phyloP scores from a whole-genome alignment of 2,329 filamentous ascomycete genomes.

The Amauroascus niger region DNA sequence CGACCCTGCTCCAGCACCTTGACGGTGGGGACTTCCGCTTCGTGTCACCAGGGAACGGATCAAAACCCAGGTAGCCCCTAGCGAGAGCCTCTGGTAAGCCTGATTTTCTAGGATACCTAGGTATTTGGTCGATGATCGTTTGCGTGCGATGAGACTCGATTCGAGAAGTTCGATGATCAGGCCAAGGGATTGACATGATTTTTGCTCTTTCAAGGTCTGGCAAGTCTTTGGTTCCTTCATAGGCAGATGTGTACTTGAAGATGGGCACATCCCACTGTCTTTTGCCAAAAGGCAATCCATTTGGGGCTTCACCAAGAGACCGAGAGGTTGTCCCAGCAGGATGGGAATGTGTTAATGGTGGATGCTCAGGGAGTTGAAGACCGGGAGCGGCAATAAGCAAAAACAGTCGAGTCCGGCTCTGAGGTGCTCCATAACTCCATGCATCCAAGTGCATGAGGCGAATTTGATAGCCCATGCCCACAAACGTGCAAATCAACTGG shows the following conservation, averaged over 20 bases:
- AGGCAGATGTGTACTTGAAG: slow-evolving; percentile 49
- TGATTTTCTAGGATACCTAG: slow-evolving; percentile 38
- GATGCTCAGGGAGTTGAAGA: slow-evolving; percentile 46
- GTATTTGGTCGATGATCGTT: slow-evolving; percentile 48
- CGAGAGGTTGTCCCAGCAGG: slow-evolving; percentile 30
- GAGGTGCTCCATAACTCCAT: slow-evolving; percentile 57
- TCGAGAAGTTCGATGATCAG: slow-evolving; percentile 55
- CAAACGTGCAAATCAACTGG: slow-evolving; percentile 61
- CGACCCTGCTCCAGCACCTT: slow-evolving; percentile 18
- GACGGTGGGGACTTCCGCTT: slow-evolving; percentile 2
- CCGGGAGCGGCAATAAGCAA: slow-evolving; percentile 62
- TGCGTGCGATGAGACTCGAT: slow-evolving; percentile 36
- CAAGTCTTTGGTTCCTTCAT: slow-evolving; percentile 50
- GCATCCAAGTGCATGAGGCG: slow-evolving; percentile 59
- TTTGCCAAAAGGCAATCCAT: slow-evolving; percentile 50
- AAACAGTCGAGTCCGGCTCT: slow-evolving; percentile 59
- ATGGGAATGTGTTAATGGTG: slow-evolving; percentile 54
- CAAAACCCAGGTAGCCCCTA: slow-evolving; percentile 18
- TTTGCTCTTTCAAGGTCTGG: slow-evolving; percentile 54
- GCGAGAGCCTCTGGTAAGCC: slow-evolving; percentile 17
- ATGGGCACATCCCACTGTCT: slow-evolving; percentile 42
- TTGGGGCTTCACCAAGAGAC: slow-evolving; percentile 50
- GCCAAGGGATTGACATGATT: slow-evolving; percentile 52
- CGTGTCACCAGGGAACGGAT: slow-evolving; percentile 17
- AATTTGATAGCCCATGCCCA: slow-evolving; percentile 68